phyloP scores from a whole-genome alignment of 2,329 filamentous ascomycete species.

The Colletotrichum cordylinicola region DNA sequence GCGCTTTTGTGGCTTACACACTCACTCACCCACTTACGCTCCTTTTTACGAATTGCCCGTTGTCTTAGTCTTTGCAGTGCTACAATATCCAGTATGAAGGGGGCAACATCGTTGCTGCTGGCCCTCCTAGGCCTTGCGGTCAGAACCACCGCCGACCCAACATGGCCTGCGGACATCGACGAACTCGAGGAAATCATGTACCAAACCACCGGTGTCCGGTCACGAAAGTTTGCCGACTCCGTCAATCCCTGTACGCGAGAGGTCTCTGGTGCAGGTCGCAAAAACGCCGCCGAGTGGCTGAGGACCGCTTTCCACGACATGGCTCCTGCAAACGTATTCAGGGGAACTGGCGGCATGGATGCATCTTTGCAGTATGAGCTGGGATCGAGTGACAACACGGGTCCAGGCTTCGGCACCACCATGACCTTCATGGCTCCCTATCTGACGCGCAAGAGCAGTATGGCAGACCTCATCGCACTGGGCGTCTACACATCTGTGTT shows the following conservation, averaged over 20 bases:
- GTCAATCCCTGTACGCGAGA: conserved; percentile 63
- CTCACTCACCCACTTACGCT: not conserved
- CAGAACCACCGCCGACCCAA: conserved; percentile 51
- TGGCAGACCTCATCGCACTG: conserved; percentile 64
- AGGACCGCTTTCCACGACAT: conserved; percentile 68
- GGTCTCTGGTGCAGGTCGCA: conserved; percentile 57
- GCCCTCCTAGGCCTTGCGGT: conserved; percentile 41
- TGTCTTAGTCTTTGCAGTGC: not conserved
- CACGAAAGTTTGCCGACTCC: conserved; percentile 60
- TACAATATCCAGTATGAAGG: conserved; percentile 32
- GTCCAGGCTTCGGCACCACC: conserved; percentile 59
- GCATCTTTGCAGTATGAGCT: conserved; percentile 67
- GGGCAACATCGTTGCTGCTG: conserved; percentile 30
- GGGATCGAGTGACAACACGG: conserved; percentile 57
- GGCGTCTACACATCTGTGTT: conserved; percentile 64
- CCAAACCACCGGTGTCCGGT: conserved; percentile 59
- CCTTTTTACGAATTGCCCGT: not conserved
- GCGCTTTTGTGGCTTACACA: not conserved
- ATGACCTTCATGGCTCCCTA: conserved; percentile 60
- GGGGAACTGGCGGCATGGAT: conserved; percentile 60
- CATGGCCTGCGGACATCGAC: conserved; percentile 65
- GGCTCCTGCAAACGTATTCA: conserved; percentile 56
- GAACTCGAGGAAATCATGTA: conserved; percentile 70
- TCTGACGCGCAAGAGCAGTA: conserved; percentile 53
- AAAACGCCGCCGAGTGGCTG: conserved; percentile 67